Base-by-base conservation (phyloP, 208 protist genomes). In the Trypanosoma melophagium region DNA sequence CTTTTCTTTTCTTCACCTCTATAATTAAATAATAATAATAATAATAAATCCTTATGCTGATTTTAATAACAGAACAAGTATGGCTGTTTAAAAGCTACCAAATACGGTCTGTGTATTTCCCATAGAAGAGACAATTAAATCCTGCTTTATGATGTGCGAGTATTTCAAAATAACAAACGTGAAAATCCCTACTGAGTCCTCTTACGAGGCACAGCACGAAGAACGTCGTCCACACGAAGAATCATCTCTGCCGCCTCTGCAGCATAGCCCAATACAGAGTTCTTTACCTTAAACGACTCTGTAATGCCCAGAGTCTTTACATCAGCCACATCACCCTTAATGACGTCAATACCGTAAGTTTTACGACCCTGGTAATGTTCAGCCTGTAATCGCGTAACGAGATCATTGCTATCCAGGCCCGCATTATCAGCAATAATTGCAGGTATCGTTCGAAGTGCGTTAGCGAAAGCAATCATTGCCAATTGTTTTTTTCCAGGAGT, bases 241-340 rank as follows among this genome's bases (percentile, higher is more conserved):
- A 99, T 99, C 97, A 99, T 99, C 79, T 99, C 98, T 19, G 99
- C 98, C 21, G 99, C 99, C 79, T 99, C 98, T 10, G 96, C 69
- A 16, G 98, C 97, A 62, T 97, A 98, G 14, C 97, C 83, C 7
- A 99, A 71, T 19, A 99, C 94, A 66, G 98, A 98, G 63, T 79
- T 87, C 84, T 99, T 99, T 12, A 98, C 96, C 75, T 96, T 94
- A 80, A 95, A 98, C 13, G 94, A 96, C 82, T 99, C 99, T 42
- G 92, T 98, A 66, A 99, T 97, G 38, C 98, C 98, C 3, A 99
- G 77, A 35, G 79, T 77, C 44, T 82, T 79, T 41, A 99, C 93
- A 75, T 99, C 96, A 44, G 84, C 96, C 64, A 99, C 90, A 60
- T 83, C 85, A 38, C 98, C 98, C 21, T 87, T 83, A 45, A 98